Evolutionary conservation across 2,329 filamentous ascomycete species (phyloP), one percentile per base, ranked within the genome.

Genomic region (Gaeumannomyces sp.): DNA sequence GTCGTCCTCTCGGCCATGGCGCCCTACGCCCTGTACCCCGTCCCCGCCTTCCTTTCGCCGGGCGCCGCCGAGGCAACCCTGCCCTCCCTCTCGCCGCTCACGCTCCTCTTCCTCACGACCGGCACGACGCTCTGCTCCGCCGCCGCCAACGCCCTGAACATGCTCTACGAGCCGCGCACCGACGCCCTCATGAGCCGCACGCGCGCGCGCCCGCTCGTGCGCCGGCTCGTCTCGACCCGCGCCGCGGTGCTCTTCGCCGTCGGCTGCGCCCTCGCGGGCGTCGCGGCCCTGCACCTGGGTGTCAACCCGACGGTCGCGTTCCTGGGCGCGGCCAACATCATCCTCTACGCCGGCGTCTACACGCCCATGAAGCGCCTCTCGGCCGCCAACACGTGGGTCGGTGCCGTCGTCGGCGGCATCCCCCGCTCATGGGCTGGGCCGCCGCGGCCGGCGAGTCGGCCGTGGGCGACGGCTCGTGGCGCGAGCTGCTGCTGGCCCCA

Each of bases 391-490:
- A 99, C 95, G 0, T 99, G 95, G 95, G 85, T 96, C 22, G 95
- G 95, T 22, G 95, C 93, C 4, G 77, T 99, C 0, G 92, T 99
- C 0, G 95, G 95, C 67, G 93, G 90, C 1, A 96, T 99, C 65
- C 94, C 95, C 95, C 95, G 0, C 78, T 99, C 38, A 99, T 99
- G 95, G 95, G 95, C 69, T 99, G 95, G 95, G 91, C 93, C 22
- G 95, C 95, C 0, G 95, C 95, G 0, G 93, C 93, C 0, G 93
- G 93, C 63, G 92, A 97, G 76, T 89, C 89, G 59, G 93, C 93
- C 11, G 91, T 88, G 3, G 85, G 84, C 28, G 87, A 89, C 69
- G 89, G 90, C 35, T 89, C 86, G 14, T 64, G 67, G 60, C 82
- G 84, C 61, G 92, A 95, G 73, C 83, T 96, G 56, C 80, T 96